Percentiles rank a stretch among this genome's conserved stretches.
Evolutionary conservation across 345 rosid genomes (phyloP).

Genomic region (Populus pruinosa): DNA sequence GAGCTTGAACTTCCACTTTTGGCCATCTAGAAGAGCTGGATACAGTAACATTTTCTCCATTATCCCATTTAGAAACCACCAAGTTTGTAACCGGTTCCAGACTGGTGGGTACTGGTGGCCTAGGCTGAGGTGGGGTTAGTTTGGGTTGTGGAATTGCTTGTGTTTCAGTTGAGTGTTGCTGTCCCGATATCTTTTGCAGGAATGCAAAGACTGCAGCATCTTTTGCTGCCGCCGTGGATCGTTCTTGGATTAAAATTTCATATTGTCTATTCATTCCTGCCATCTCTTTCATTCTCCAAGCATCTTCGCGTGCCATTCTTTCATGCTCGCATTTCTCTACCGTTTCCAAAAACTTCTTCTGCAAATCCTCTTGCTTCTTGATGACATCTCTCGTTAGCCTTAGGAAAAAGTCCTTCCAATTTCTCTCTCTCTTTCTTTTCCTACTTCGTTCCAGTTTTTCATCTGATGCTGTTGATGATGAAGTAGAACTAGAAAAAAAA

Average conservation of each 20-base stretch:
- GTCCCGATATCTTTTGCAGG: constrained; percentile 66
- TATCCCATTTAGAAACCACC: background rate
- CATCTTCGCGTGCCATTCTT: constrained; percentile 61
- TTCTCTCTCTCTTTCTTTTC: constrained; percentile 52
- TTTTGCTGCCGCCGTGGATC: constrained; percentile 67
- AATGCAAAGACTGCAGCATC: constrained; percentile 73
- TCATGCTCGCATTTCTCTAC: constrained; percentile 63
- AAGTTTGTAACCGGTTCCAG: background rate
- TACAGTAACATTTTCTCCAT: constrained; percentile 26
- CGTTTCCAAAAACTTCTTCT: constrained; percentile 57
- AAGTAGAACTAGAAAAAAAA: constrained; percentile 34
- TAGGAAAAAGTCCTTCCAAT: constrained; percentile 47
- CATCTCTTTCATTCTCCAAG: constrained; percentile 66
- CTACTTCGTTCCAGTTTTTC: constrained; percentile 25
- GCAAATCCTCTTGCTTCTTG: constrained; percentile 73
- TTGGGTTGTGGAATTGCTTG: background rate
- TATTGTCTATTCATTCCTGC: constrained; percentile 57
- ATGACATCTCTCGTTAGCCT: constrained; percentile 58
- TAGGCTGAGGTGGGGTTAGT: background rate
- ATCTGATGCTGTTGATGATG: constrained; percentile 37
- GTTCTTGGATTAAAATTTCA: constrained; percentile 60
- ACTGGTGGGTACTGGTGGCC: background rate
- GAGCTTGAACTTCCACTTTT: constrained; percentile 68
- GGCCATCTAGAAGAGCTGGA: constrained; percentile 82
- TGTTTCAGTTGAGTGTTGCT: constrained; percentile 18